phyloP scores from a whole-genome alignment of 2,329 filamentous ascomycete genomes.

The Fusarium torreyae region DNA sequence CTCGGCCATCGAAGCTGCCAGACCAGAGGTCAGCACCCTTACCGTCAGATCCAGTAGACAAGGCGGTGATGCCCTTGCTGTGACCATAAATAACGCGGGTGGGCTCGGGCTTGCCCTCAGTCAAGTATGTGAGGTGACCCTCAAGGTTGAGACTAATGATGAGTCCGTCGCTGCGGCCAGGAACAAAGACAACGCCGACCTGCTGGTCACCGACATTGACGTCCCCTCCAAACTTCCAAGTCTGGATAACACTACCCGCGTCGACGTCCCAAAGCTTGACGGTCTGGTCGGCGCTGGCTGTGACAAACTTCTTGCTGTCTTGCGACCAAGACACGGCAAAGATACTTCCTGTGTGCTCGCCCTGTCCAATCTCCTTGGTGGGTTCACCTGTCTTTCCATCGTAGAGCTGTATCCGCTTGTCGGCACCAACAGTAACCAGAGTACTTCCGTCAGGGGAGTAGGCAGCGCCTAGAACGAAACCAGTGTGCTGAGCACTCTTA shows the following conservation, averaged over 20 bases:
- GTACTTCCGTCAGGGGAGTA: conserved; percentile 90
- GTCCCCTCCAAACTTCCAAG: conserved; percentile 88
- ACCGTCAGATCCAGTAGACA: conserved; percentile 63
- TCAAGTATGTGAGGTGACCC: conserved; percentile 91
- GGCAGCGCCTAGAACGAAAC: conserved; percentile 88
- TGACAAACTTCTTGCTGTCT: conserved; percentile 89
- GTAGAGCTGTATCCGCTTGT: conserved; percentile 93
- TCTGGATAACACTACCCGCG: conserved; percentile 81
- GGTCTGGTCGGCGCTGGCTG: conserved; percentile 93
- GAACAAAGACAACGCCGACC: conserved; percentile 92
- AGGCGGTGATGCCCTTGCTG: conserved; percentile 89
- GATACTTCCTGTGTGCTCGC: conserved; percentile 92
- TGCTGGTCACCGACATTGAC: conserved; percentile 88
- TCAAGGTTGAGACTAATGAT: conserved; percentile 91
- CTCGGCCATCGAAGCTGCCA: conserved; percentile 91
- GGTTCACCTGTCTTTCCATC: conserved; percentile 95
- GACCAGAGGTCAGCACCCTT: conserved; percentile 82
- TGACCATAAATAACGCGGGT: conserved; percentile 85
- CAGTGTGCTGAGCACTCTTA: conserved; percentile 86
- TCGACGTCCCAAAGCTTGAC: conserved; percentile 96
- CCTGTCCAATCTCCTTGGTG: conserved; percentile 82
- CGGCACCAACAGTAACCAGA: conserved; percentile 92
- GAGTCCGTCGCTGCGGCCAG: conserved; percentile 84
- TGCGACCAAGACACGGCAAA: conserved; percentile 92
- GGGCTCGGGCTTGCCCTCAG: conserved; percentile 78